Conservation (phyloP, 345 rosid genomes). For the Brassica cretica region DNA sequence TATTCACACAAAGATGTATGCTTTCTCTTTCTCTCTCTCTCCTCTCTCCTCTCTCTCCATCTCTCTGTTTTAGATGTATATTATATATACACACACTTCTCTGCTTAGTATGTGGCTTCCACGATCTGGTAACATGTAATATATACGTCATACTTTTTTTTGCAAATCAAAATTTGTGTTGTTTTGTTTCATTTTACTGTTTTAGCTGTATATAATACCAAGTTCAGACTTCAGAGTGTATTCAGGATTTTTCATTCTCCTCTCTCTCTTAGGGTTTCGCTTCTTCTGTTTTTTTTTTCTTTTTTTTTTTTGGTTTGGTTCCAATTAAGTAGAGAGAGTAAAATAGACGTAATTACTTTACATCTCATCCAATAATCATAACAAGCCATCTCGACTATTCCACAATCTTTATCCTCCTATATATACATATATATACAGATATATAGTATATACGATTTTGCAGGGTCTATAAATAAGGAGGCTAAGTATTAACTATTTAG, state of each 20-base stretch:
- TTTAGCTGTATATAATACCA: slow-evolving; percentile 11
- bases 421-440: not conserved
- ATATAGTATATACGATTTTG: not conserved
- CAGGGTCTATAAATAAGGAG: slow-evolving; percentile 1
- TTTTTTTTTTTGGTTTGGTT: slow-evolving; percentile 12
- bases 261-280: slow-evolving; percentile 35
- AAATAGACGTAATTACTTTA: not conserved
- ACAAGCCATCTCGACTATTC: slow-evolving; percentile 2
- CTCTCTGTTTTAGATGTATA: slow-evolving; percentile 32
- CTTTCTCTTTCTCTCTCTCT: not conserved
- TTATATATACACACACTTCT: too few relatives aligned
- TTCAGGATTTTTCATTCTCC: not conserved
- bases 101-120: slow-evolving; percentile 28
- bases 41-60: not conserved
- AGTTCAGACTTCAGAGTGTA: slow-evolving; percentile 15
- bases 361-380: slow-evolving; percentile 18
- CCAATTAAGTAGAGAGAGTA: slow-evolving; percentile 9
- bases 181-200: slow-evolving; percentile 20
- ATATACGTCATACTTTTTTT: slow-evolving; percentile 21
- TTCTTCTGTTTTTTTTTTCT: not conserved
- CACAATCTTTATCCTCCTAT: not conserved
- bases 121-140: slow-evolving; percentile 22
- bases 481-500: not conserved
- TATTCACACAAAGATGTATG: not conserved
- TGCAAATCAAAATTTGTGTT: slow-evolving; percentile 1